Conservation (phyloP, 2,329 filamentous ascomycete species). For the Sclerotinia trifoliorum region DNA sequence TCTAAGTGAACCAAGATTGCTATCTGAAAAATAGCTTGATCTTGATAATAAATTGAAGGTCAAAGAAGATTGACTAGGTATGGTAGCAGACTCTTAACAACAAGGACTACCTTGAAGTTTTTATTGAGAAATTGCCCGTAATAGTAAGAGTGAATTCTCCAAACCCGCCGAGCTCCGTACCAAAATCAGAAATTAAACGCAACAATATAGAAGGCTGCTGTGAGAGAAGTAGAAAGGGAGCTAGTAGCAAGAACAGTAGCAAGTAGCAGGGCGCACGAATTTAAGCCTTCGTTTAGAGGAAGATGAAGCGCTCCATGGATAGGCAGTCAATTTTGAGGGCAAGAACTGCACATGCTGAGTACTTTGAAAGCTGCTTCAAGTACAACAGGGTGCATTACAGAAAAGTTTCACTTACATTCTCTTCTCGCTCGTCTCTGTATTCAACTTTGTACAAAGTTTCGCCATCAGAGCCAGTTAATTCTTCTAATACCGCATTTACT, state of each 20-base stretch:
- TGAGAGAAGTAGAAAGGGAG: background rate
- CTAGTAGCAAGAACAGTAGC: background rate
- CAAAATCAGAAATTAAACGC: background rate
- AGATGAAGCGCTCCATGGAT: background rate
- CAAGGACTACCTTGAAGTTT: constrained; percentile 1
- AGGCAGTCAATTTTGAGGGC: background rate
- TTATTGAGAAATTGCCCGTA: background rate
- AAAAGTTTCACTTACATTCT: constrained; percentile 36
- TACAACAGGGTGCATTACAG: too few relatives aligned
- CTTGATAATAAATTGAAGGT: background rate
- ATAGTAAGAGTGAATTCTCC: background rate
- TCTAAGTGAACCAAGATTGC: background rate
- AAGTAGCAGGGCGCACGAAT: background rate
- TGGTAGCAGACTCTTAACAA: background rate
- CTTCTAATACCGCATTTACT: constrained; percentile 38
- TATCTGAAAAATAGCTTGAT: too few relatives aligned
- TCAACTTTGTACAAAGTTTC: constrained; percentile 36
- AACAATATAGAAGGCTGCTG: background rate
- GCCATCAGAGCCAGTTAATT: constrained; percentile 28
- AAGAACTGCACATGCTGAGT: background rate
- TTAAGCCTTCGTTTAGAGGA: background rate
- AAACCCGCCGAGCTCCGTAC: background rate
- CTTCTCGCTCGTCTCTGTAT: constrained; percentile 39
- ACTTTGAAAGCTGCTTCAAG: background rate
- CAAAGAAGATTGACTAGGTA: background rate